These are phyloP conservation scores for Penicillium tannophilum DNA, from an alignment of 495 filamentous ascomycete genomes.

Conservation along the genomic window DNA sequence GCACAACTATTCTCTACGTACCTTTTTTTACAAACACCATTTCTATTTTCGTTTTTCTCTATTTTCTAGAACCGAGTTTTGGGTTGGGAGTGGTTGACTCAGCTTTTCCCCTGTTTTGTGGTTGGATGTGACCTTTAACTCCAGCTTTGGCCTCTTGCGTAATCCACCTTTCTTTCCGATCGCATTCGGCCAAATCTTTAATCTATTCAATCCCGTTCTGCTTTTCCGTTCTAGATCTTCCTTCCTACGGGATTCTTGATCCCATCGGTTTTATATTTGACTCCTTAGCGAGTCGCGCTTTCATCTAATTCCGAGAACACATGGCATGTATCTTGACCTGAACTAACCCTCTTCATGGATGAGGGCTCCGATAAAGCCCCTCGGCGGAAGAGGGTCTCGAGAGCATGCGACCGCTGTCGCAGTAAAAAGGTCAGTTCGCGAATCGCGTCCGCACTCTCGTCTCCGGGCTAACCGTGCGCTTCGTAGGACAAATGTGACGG, in stretches of 20 bases:
- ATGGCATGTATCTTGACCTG: slow-evolving; percentile 29
- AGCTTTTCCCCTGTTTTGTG: not conserved
- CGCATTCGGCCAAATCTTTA: slow-evolving; percentile 10
- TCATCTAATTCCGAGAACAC: slow-evolving; percentile 1
- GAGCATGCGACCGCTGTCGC: slow-evolving; percentile 72
- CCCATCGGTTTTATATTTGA: not conserved
- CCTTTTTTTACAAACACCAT: no score
- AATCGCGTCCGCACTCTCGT: not conserved
- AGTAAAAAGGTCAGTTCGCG: slow-evolving; percentile 51
- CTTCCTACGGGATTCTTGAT: not conserved
- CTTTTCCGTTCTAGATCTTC: not conserved
- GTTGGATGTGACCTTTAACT: not conserved
- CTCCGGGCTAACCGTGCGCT: not conserved
- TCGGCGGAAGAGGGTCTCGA: slow-evolving; percentile 65
- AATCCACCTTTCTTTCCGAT: slow-evolving; percentile 15
- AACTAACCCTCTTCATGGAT: slow-evolving; percentile 44
- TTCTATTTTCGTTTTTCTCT: no score
- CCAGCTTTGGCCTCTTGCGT: not conserved
- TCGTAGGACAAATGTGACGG: slow-evolving; percentile 67
- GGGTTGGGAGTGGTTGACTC: not conserved
- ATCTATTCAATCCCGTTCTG: not conserved
- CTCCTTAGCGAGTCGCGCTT: not conserved
- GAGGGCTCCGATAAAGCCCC: slow-evolving; percentile 49
- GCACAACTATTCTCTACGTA: not conserved
- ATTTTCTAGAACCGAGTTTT: not conserved